Conservation (phyloP, 148 eudicot species). For the Heliamphora exappendiculata region DNA sequence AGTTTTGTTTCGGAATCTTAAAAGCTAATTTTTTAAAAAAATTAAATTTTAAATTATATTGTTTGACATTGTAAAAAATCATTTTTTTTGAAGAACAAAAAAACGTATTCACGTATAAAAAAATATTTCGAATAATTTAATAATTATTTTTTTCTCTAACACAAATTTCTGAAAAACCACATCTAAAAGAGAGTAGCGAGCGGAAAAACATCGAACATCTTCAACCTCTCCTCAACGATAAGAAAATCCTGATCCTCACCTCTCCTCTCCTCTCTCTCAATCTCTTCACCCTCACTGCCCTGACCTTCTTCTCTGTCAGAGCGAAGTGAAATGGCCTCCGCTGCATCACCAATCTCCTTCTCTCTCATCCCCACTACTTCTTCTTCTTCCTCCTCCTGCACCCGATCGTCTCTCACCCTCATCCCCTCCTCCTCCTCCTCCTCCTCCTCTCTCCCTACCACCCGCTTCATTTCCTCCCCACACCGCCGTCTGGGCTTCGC, state of each 20-base stretch:
- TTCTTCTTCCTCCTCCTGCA: constrained; percentile 36
- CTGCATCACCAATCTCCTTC: constrained; percentile 53
- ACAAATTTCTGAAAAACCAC: no score
- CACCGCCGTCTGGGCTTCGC: constrained; percentile 49
- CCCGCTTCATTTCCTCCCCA: constrained; percentile 40
- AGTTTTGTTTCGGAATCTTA: no score
- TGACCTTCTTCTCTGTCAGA: neutral
- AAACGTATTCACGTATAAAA: no score
- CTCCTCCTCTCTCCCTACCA: constrained; percentile 27
- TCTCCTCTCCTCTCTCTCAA: constrained; percentile 11
- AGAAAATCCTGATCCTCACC: constrained; percentile 24
- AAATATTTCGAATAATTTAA: no score
- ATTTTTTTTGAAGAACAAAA: no score
- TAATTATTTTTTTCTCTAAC: no score
- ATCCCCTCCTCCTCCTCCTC: constrained; percentile 25
- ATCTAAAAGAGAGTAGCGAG: no score
- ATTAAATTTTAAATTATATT: no score
- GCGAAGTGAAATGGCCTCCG: constrained; percentile 48
- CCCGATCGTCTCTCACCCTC: constrained; percentile 19
- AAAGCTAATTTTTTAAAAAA: no score
- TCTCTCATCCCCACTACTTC: constrained; percentile 41
- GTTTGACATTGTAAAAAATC: no score
- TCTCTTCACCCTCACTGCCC: neutral
- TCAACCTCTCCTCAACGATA: constrained; percentile 55
- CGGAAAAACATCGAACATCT: constrained; percentile 31